phyloP scores from a whole-genome alignment of 2,329 filamentous ascomycete genomes.

The Aspergillus luchuensis region DNA sequence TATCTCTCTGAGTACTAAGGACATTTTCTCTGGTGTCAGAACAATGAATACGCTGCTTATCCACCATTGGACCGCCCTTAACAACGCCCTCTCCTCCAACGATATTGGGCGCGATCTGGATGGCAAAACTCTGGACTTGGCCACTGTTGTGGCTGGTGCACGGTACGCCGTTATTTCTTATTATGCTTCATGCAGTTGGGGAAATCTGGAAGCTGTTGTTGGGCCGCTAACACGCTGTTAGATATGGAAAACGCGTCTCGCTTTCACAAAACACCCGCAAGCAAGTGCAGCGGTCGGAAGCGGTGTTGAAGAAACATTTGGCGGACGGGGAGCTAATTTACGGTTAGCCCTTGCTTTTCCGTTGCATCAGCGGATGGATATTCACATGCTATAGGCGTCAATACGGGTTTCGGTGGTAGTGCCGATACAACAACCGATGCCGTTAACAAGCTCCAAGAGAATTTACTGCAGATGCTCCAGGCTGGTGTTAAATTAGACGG shows the following conservation, averaged over 20 bases:
- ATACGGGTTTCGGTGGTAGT: slow-evolving; percentile 6
- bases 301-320: not conserved
- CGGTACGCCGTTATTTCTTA: not conserved
- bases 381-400: slow-evolving; percentile 2
- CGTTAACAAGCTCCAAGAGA: slow-evolving; percentile 4
- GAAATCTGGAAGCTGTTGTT: not conserved
- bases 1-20: not conserved
- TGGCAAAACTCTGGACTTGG: not conserved
- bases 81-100: not conserved
- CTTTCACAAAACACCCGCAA: not conserved
- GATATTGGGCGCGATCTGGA: not conserved
- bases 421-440: not conserved
- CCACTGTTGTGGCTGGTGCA: not conserved
- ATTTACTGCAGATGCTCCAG: slow-evolving; percentile 1
- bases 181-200: too few relatives aligned
- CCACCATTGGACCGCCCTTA: not conserved
- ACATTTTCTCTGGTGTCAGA: not conserved
- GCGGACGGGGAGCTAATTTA: slow-evolving; percentile 2
- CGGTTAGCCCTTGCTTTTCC: not conserved
- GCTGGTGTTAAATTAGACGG: not conserved
- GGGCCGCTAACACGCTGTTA: not conserved
- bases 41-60: not conserved
- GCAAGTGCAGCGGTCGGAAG: not conserved
- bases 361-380: not conserved
- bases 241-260: not conserved